Percentiles rank a stretch among this genome's conserved stretches.
Evolutionary conservation across 257 asterid genomes (phyloP).

Genomic region (Scutellaria baicalensis): DNA sequence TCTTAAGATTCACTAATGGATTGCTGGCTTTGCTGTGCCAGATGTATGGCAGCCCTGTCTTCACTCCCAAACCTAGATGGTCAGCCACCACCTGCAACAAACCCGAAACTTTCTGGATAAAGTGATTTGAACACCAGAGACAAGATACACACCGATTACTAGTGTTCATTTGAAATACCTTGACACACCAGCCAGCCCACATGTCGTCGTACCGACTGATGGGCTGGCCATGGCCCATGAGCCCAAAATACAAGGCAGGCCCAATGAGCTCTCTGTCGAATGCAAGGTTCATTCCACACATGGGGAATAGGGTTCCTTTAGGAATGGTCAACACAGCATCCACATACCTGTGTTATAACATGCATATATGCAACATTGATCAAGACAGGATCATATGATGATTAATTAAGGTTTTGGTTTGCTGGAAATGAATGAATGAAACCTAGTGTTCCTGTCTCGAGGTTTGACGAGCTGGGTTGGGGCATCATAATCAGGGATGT

Average conservation of each 20-base stretch:
- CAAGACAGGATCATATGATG: no score
- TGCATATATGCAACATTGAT: no score
- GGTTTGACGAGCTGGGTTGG: constrained; percentile 60
- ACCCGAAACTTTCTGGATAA: neutral
- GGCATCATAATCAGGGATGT: constrained; percentile 51
- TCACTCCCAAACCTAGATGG: constrained; percentile 60
- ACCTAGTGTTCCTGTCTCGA: constrained; percentile 46
- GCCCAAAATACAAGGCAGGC: constrained; percentile 51
- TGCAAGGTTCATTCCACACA: constrained; percentile 54
- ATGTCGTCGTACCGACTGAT: constrained; percentile 46
- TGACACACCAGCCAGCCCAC: constrained; percentile 61
- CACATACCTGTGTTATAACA: constrained; percentile 28
- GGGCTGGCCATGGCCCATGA: constrained; percentile 58
- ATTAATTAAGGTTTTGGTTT: no score
- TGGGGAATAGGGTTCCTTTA: constrained; percentile 40
- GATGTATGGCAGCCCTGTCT: constrained; percentile 69
- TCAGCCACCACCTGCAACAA: constrained; percentile 49
- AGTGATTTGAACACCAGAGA: no score
- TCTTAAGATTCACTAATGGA: constrained; percentile 62
- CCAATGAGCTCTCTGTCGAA: constrained; percentile 45
- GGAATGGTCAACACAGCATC: constrained; percentile 51
- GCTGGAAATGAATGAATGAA: no score
- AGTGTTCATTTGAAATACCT: no score
- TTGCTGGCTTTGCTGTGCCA: constrained; percentile 89
- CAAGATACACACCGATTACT: neutral